These are phyloP conservation scores for Hansenula sp. DNA, from an alignment of 1,139 yeast species.

Conservation along the genomic window DNA sequence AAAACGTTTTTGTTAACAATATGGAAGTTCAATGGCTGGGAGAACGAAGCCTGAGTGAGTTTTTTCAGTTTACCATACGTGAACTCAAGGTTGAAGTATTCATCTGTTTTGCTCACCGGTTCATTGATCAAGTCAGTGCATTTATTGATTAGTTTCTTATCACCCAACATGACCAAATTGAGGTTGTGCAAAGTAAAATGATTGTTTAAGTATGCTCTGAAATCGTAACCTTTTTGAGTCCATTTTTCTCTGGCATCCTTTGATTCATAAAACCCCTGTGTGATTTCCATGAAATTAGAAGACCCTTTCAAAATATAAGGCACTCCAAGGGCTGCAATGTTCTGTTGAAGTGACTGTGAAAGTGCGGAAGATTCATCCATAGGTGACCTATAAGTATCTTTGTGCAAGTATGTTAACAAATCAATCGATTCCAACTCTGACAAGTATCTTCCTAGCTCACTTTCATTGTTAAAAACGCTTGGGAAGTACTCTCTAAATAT, in stretches of 20 bases:
- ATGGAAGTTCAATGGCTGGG: background rate
- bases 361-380: conserved; percentile 42
- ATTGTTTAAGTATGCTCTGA: conserved; percentile 27
- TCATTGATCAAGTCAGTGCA: background rate
- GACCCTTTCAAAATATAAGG: conserved; percentile 39
- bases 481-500: conserved; percentile 27
- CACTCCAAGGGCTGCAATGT: conserved; percentile 25
- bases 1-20: conserved; percentile 11
- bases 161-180: conserved; percentile 29
- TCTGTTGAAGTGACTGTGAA: conserved; percentile 33
- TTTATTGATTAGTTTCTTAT: conserved; percentile 6
- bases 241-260: conserved; percentile 32
- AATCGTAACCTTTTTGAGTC: conserved; percentile 31
- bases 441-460: conserved; percentile 32
- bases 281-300: conserved; percentile 20
- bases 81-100: conserved; percentile 33
- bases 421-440: conserved; percentile 43
- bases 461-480: conserved; percentile 17
- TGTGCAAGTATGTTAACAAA: conserved; percentile 38
- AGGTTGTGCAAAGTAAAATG: conserved; percentile 28
- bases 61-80: conserved; percentile 15
- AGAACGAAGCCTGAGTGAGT: no score
- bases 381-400: conserved; percentile 29
- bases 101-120: conserved; percentile 21
- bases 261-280: conserved; percentile 25